phyloP scores from a whole-genome alignment of 805 yeast species.

The Pichia rugopelliculosa region DNA sequence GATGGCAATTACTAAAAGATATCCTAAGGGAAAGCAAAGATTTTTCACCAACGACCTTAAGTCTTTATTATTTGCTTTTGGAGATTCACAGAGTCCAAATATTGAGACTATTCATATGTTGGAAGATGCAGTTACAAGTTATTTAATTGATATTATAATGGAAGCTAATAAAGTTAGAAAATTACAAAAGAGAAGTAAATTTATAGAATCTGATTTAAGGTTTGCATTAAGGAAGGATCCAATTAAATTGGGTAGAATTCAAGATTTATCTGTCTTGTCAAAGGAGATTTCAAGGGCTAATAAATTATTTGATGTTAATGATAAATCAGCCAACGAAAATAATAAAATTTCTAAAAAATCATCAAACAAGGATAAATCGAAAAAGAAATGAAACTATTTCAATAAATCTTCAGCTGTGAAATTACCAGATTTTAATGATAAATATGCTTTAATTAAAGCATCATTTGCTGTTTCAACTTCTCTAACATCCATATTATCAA shows the following conservation, averaged over 20 bases:
- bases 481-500: conserved; percentile 1
- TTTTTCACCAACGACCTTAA: conserved; percentile 38
- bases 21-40: conserved; percentile 19
- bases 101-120: conserved; percentile 57
- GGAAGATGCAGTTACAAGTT: conserved; percentile 61
- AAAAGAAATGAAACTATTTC: background rate
- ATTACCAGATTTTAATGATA: conserved; percentile 7
- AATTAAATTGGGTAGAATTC: conserved; percentile 59
- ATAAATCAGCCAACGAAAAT: conserved; percentile 33
- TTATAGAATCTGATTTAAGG: conserved; percentile 65
- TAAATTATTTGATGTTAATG: conserved; percentile 58
- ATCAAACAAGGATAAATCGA: background rate
- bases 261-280: conserved; percentile 53
- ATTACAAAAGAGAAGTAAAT: conserved; percentile 48
- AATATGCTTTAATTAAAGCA: conserved; percentile 8
- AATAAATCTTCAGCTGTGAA: conserved; percentile 6
- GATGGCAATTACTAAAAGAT: conserved; percentile 14
- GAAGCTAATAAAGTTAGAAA: conserved; percentile 45
- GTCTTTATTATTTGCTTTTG: conserved; percentile 61
- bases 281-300: conserved; percentile 59
- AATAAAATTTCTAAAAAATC: conserved; percentile 5
- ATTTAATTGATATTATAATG: conserved; percentile 45
- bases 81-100: conserved; percentile 62
- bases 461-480: conserved; percentile 11
- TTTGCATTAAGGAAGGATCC: conserved; percentile 64